These are phyloP conservation scores for Backusella tuberculispora DNA, from an alignment of 192 early-diverging fungal genomes.

Conservation along the genomic window DNA sequence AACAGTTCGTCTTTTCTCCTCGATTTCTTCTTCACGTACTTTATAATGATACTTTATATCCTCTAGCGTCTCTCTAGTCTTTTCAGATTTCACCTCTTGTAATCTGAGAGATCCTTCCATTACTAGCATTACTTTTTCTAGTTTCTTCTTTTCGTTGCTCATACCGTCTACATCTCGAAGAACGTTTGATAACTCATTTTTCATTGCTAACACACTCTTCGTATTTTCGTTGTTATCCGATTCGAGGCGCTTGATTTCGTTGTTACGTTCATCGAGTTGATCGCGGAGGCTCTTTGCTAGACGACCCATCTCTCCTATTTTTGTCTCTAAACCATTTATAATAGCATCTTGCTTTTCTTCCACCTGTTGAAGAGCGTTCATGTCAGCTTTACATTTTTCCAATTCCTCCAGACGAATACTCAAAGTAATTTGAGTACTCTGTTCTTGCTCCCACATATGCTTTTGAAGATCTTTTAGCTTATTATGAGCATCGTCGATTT, in stretches of 20 bases:
- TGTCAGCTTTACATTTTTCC: conserved; percentile 29
- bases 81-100: conserved; percentile 33
- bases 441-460: conserved; percentile 32
- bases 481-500: background rate
- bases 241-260: conserved; percentile 16
- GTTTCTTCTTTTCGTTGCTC: conserved; percentile 28
- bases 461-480: conserved; percentile 18
- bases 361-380: conserved; percentile 25
- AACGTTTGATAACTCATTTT: conserved; percentile 23
- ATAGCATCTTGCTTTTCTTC: conserved; percentile 38
- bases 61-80: conserved; percentile 19
- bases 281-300: conserved; percentile 10
- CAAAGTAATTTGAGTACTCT: conserved; percentile 32
- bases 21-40: conserved; percentile 35
- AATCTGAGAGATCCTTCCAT: conserved; percentile 29
- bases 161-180: conserved; percentile 32
- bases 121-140: conserved; percentile 28
- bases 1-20: conserved; percentile 23
- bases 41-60: conserved; percentile 33
- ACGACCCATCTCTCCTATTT: conserved; percentile 34
- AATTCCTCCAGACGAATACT: conserved; percentile 30
- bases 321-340: conserved; percentile 27
- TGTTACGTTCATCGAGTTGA: conserved; percentile 28
- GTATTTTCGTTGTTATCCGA: conserved; percentile 25
- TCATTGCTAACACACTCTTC: conserved; percentile 8